phyloP scores from a whole-genome alignment of 371 early-diverging fungal genomes.

The Hamiltosporidium tvaerminnensis region DNA sequence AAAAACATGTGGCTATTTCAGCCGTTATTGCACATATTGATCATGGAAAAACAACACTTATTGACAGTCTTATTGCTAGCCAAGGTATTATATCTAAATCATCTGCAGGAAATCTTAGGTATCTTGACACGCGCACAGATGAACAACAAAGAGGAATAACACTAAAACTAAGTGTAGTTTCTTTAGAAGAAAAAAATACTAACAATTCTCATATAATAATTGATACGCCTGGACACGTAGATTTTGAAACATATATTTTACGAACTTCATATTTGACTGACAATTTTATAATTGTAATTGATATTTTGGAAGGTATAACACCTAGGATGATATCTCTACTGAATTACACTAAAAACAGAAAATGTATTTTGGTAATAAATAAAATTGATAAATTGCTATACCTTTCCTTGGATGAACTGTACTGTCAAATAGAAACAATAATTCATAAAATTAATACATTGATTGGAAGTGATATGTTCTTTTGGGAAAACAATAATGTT shows the following conservation, averaged over 20 bases:
- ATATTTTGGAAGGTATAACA: constrained; percentile 84
- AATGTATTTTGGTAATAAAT: constrained; percentile 81
- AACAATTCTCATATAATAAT: constrained; percentile 75
- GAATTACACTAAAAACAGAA: constrained; percentile 59
- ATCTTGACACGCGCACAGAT: constrained; percentile 87
- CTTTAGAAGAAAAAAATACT: constrained; percentile 51
- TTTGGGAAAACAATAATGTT: constrained; percentile 46
- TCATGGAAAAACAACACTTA: constrained; percentile 77
- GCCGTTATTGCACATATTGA: constrained; percentile 10
- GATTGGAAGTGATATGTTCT: constrained; percentile 28
- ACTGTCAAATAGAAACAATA: constrained; percentile 1
- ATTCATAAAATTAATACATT: constrained; percentile 23
- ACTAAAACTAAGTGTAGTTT: constrained; percentile 87
- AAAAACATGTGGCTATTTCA: neutral
- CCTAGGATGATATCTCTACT: constrained; percentile 45
- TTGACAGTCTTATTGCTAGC: constrained; percentile 82
- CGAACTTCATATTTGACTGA: constrained; percentile 85
- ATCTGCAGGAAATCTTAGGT: constrained; percentile 87
- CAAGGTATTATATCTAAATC: constrained; percentile 85
- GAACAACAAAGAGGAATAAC: constrained; percentile 98
- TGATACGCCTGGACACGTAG: constrained; percentile 99
- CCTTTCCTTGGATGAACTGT: neutral
- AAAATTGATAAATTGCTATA: constrained; percentile 76
- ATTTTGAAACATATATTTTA: constrained; percentile 86
- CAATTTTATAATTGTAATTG: constrained; percentile 82